Base-by-base conservation (phyloP, 225 moss, liverwort and hornwort genomes). In the Polytrichum commune region DNA sequence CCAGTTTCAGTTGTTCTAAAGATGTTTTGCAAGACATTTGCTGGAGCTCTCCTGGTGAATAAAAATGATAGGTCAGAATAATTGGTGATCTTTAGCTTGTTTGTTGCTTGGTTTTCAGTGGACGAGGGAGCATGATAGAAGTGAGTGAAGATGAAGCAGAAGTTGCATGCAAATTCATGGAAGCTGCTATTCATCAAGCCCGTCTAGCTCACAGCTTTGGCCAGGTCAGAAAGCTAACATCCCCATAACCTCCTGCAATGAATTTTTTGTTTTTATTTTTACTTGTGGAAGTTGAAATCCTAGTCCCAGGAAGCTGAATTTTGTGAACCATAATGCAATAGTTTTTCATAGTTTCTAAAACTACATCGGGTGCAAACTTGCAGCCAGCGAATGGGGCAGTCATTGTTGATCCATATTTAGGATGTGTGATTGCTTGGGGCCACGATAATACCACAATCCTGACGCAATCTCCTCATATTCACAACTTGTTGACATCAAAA, bases 361-460 rank as follows among this genome's bases (percentile, higher is more conserved):
- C 13, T 4, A 46, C 16, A 46, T 46, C 10, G 18, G 29, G 18
- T 29, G 18, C 69, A 29, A n/a, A 67, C 78, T 69, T 78, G 71
- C 87, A 96, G 95, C 83, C 75, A 64, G 91, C 93, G 73, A 98
- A 98, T 77, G 98, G 93, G 58, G 95, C 90, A 27, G 86, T 99
- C 29, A 90, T 99, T 78, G 98, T 99, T 87, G 95, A 99, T 82
- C 98, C 98, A 54, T 76, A 67, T 58, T 69, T 86, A 28, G 84
- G 82, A n/a, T 68, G 77, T 35, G 81, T 95, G 19, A 79, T 99
- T 76, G 91, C 93, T 19, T 81, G 77, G 77, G 91, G 91, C 61
- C 83, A 78, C 68, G 98, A 99, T 70, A 80, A 84, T 68, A 92
- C 85, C 73, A 71, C 75, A 68, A 64, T 56, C 57, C 66, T 28